A percentile compares a stretch with the other conserved stretches of the same genome.
These are phyloP conservation scores for Aureobasidium leucospermi DNA, from an alignment of 2,329 filamentous ascomycete species.

Conservation along the genomic window DNA sequence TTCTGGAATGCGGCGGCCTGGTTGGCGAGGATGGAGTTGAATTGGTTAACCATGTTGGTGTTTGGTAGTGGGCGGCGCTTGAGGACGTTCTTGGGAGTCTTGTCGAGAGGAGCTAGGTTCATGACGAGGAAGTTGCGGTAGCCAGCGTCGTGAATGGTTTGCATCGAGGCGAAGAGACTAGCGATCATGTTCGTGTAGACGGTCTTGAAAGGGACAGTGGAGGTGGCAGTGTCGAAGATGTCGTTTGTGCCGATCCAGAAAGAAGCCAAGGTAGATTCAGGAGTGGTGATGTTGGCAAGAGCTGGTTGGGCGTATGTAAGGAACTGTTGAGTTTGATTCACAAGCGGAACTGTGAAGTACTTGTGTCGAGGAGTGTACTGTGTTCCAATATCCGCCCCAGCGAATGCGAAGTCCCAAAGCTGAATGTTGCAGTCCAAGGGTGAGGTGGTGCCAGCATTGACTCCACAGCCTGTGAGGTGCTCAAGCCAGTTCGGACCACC, in stretches of 20 bases:
- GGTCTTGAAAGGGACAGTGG: background rate
- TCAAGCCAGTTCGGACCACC: slow-evolving; percentile 51
- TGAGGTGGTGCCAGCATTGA: slow-evolving; percentile 35
- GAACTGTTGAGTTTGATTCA: slow-evolving; percentile 46
- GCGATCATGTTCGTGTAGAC: slow-evolving; percentile 36
- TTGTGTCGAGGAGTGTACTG: slow-evolving; percentile 43
- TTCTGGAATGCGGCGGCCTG: slow-evolving; percentile 31
- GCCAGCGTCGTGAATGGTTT: slow-evolving; percentile 35
- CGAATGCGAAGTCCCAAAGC: slow-evolving; percentile 52
- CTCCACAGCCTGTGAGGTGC: slow-evolving; percentile 44
- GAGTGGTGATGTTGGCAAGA: slow-evolving; percentile 29
- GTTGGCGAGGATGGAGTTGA: slow-evolving; percentile 33
- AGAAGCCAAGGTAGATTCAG: slow-evolving; percentile 36
- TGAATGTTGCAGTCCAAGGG: slow-evolving; percentile 38
- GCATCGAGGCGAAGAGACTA: slow-evolving; percentile 35
- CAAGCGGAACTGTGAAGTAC: slow-evolving; percentile 42
- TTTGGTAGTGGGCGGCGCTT: slow-evolving; percentile 35
- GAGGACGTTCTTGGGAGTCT: slow-evolving; percentile 32
- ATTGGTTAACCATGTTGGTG: slow-evolving; percentile 39
- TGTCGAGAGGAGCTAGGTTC: slow-evolving; percentile 45
- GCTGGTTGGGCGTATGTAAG: slow-evolving; percentile 37
- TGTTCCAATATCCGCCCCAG: slow-evolving; percentile 44
- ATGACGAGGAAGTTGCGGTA: slow-evolving; percentile 43
- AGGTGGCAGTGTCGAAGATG: slow-evolving; percentile 28
- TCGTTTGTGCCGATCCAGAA: slow-evolving; percentile 53